A percentile compares a stretch with the other conserved stretches of the same genome.
phyloP scores from a whole-genome alignment of 2,329 filamentous ascomycete species.

The Penicillium sp. region DNA sequence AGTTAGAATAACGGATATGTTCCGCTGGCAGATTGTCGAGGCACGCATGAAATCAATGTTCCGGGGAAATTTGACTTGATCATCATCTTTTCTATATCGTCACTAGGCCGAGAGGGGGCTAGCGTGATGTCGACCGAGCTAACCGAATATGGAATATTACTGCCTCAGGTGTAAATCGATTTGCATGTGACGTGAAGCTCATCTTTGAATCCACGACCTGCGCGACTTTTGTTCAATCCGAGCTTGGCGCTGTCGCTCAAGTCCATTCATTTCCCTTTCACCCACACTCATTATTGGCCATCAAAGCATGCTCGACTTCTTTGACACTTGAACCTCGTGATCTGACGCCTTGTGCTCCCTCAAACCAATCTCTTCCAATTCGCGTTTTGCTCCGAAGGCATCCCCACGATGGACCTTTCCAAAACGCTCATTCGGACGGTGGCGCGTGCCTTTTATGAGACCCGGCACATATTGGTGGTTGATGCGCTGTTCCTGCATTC shows the following conservation, averaged over 20 bases:
- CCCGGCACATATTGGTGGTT: slow-evolving; percentile 77
- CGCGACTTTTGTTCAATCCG: slow-evolving; percentile 4
- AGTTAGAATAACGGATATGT: slow-evolving; percentile 12
- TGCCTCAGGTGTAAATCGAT: slow-evolving; percentile 13
- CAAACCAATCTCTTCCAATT: neutral
- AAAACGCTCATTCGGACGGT: slow-evolving; percentile 83
- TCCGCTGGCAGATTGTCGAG: slow-evolving; percentile 21
- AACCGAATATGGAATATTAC: neutral
- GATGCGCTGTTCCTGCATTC: slow-evolving; percentile 77
- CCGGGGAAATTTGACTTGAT: slow-evolving; percentile 11
- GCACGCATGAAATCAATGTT: slow-evolving; percentile 11
- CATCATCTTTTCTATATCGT: slow-evolving; percentile 8
- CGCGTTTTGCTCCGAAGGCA: neutral
- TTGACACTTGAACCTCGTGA: slow-evolving; percentile 1
- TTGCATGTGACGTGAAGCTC: slow-evolving; percentile 14
- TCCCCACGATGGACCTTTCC: slow-evolving; percentile 60
- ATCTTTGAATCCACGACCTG: slow-evolving; percentile 5
- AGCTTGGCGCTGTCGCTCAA: slow-evolving; percentile 9
- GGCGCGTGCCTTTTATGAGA: slow-evolving; percentile 82
- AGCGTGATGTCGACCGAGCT: neutral
- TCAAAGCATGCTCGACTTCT: slow-evolving; percentile 4
- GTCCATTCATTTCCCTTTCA: neutral
- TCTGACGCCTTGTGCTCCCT: slow-evolving; percentile 6
- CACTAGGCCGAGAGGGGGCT: slow-evolving; percentile 9
- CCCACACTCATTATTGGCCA: slow-evolving; percentile 4